These are phyloP conservation scores for Malbranchea cinnamomea DNA, from an alignment of 2,329 filamentous ascomycete species.

Conservation along the genomic window DNA sequence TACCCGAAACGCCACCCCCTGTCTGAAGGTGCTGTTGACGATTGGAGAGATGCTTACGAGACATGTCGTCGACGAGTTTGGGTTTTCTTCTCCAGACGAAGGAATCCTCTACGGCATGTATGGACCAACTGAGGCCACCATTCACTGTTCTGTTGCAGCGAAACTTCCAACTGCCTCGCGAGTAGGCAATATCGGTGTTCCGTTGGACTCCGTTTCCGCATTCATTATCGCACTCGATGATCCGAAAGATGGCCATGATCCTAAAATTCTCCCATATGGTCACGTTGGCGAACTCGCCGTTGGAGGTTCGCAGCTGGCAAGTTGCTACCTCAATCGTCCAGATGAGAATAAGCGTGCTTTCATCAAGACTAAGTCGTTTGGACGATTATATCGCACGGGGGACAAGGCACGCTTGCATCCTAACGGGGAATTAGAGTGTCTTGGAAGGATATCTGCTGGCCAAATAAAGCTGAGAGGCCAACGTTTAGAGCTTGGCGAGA, in stretches of 20 bases:
- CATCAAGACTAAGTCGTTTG: slow-evolving; percentile 47
- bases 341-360: slow-evolving; percentile 63
- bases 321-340: slow-evolving; percentile 65
- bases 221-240: slow-evolving; percentile 46
- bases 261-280: slow-evolving; percentile 47
- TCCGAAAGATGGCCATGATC: slow-evolving; percentile 10
- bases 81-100: slow-evolving; percentile 34
- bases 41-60: slow-evolving; percentile 87
- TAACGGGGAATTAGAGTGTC: slow-evolving; percentile 62
- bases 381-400: slow-evolving; percentile 66
- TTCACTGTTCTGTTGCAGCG: slow-evolving; percentile 70
- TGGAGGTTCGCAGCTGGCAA: slow-evolving; percentile 64
- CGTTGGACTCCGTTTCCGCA: slow-evolving; percentile 66
- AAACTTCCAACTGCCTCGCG: slow-evolving; percentile 42
- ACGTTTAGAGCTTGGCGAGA: slow-evolving; percentile 71
- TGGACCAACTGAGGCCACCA: slow-evolving; percentile 79
- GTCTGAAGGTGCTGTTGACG: slow-evolving; percentile 57
- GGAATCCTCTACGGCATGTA: slow-evolving; percentile 87
- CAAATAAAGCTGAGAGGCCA: slow-evolving; percentile 82
- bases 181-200: slow-evolving; percentile 58
- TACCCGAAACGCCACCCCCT: slow-evolving; percentile 50
- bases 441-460: slow-evolving; percentile 63
- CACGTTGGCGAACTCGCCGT: slow-evolving; percentile 67
- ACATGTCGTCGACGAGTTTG: slow-evolving; percentile 66
- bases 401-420: slow-evolving; percentile 59